phyloP scores from a whole-genome alignment of 306 rosid species.

The Malus fusca region DNA sequence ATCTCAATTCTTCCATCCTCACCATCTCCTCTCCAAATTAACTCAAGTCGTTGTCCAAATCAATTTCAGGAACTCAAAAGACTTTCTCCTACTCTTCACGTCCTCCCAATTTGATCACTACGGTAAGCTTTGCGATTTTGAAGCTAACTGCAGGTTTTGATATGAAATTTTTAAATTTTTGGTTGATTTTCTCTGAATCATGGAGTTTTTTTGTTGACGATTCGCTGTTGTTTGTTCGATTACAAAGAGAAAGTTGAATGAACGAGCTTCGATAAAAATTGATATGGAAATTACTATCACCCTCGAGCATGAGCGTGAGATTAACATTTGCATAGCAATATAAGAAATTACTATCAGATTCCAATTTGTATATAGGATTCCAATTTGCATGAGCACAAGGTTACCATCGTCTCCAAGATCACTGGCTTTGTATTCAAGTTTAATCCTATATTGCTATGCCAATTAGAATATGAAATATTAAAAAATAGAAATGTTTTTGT shows the following conservation, averaged over 20 bases:
- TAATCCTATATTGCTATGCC: too few relatives aligned
- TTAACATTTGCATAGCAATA: too few relatives aligned
- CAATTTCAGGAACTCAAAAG: slow-evolving; percentile 45
- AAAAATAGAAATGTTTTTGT: too few relatives aligned
- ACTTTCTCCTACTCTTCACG: slow-evolving; percentile 39
- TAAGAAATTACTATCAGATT: too few relatives aligned
- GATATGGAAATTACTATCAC: slow-evolving; percentile 49
- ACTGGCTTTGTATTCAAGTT: too few relatives aligned
- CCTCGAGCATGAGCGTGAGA: too few relatives aligned
- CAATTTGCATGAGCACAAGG: too few relatives aligned
- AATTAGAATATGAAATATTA: too few relatives aligned
- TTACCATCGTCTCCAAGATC: too few relatives aligned
- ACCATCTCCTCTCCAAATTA: slow-evolving; percentile 14
- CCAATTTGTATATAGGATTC: too few relatives aligned
- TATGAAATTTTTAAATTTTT: slow-evolving; percentile 1
- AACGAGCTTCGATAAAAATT: slow-evolving; percentile 77
- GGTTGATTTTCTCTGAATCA: slow-evolving; percentile 13
- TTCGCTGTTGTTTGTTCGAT: slow-evolving; percentile 10
- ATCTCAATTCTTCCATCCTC: too few relatives aligned
- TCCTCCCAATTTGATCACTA: slow-evolving; percentile 46
- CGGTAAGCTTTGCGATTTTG: slow-evolving; percentile 67
- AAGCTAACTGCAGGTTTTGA: slow-evolving; percentile 80
- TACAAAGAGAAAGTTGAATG: slow-evolving; percentile 76
- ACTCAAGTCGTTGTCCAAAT: slow-evolving; percentile 67
- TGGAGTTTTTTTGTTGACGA: slow-evolving; percentile 7